Evolutionary conservation across 768 basidiomycete genomes (phyloP), one percentile per base, ranked within the genome.

Genomic region (Mycena alexandri): DNA sequence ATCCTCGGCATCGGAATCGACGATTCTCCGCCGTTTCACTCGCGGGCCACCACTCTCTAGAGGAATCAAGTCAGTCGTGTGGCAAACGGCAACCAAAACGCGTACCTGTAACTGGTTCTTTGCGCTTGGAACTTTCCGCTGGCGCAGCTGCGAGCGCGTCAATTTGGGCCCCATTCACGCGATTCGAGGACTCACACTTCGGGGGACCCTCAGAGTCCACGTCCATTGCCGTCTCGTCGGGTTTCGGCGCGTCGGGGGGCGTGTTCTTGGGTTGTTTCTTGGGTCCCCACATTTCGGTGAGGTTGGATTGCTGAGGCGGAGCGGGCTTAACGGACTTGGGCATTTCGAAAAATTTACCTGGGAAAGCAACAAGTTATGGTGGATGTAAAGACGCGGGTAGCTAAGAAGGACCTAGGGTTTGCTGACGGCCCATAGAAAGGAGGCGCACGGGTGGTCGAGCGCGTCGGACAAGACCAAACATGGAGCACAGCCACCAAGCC

Each of bases 321-420:
- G 89, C 77, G 33, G 87, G 75, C 78, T 92, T 93, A n/a, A 75
- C 70, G 33, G 84, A 84, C 69, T 84, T 85, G 0, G 93, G 91
- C 91, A 93, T 92, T 64, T 84, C 82, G 61, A 94, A 88, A 82
- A 93, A 94, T 74, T 87, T 92, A 42, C 89, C 93, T 94, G 68
- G 11, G 3, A 16, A 42, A 14, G 11, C 47, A 21, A 34, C 54
- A 25, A 43, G 44, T 63, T 52, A 57, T 52, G 44, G 46, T 42
- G 51, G 5, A 44, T 47, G 42, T 14, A 34, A 1, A 34, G 57
- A 21, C 21, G 24, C 2, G 44, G 25, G 21, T 61, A 34, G 36
- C 3, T 25, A 36, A 52, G 24, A 75, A 79, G 19, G 65, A 90
- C 92, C 89, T 51, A 94, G 82, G 1, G 92, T 93, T 77, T 89